These are phyloP conservation scores for Suillus plorans DNA, from an alignment of 768 basidiomycete genomes.

Conservation along the genomic window DNA sequence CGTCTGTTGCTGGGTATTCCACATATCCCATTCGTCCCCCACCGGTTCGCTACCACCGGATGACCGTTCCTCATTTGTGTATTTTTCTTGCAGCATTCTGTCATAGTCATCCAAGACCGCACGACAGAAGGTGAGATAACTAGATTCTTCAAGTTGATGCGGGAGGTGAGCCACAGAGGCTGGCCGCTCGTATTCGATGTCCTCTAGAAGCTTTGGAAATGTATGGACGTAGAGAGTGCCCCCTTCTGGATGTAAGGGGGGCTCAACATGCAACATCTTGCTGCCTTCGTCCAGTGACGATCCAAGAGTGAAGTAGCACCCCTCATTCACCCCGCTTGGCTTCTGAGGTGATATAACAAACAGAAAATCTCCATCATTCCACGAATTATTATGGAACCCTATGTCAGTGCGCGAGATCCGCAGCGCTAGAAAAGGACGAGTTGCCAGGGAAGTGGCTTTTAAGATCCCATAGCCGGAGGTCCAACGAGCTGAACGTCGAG, in stretches of 20 bases:
- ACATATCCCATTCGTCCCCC: neutral
- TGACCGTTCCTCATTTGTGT: neutral
- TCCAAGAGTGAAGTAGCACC: slow-evolving; percentile 2
- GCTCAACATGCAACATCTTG: neutral
- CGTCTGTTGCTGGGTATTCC: neutral
- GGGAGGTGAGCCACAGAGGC: too few species aligned
- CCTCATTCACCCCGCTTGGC: neutral
- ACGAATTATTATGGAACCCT: neutral
- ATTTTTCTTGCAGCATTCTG: neutral
- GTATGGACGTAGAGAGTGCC: slow-evolving; percentile 5
- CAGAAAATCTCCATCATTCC: neutral
- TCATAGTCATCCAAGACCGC: neutral
- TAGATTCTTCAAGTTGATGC: neutral
- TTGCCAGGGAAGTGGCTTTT: neutral
- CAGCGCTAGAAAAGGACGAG: slow-evolving; percentile 1
- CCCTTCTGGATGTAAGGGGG: neutral
- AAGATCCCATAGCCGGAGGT: neutral
- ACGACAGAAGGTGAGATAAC: slow-evolving; percentile 3
- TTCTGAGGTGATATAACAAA: neutral
- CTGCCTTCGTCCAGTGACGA: neutral
- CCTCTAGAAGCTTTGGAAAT: neutral
- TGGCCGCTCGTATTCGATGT: too few species aligned
- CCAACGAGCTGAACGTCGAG: neutral
- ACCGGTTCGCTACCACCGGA: slow-evolving; percentile 4
- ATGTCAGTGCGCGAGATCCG: neutral